These are phyloP conservation scores for Heliamphora ciliata DNA, from an alignment of 179 eudicot species.

Conservation along the genomic window DNA sequence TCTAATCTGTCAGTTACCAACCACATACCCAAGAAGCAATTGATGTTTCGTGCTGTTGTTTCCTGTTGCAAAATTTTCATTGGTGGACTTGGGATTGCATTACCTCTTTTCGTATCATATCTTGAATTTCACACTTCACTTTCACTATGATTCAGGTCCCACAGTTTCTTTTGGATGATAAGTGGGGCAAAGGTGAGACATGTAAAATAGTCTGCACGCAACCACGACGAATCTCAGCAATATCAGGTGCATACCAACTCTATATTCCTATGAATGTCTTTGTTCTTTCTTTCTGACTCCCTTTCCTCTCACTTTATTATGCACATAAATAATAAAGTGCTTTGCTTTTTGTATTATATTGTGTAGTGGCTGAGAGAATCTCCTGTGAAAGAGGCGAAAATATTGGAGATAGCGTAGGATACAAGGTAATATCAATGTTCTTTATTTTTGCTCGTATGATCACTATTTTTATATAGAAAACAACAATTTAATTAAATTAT, in stretches of 20 bases:
- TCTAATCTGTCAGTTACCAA: background rate
- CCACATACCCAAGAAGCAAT: background rate
- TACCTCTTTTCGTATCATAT: conserved; percentile 4
- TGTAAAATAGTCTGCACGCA: conserved; percentile 93
- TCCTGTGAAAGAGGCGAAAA: conserved; percentile 80
- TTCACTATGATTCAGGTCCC: conserved; percentile 57
- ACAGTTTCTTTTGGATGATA: conserved; percentile 71
- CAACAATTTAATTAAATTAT: background rate
- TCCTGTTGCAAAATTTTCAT: background rate
- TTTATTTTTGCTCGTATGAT: conserved; percentile 4
- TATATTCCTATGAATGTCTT: conserved; percentile 6
- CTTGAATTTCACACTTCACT: background rate
- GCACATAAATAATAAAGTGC: background rate
- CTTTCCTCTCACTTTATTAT: conserved; percentile 7
- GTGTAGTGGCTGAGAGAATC: conserved; percentile 85
- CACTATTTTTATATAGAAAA: background rate
- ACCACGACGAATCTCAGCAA: conserved; percentile 91
- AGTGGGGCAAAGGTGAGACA: conserved; percentile 74
- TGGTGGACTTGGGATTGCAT: background rate
- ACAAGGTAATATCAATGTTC: conserved; percentile 51
- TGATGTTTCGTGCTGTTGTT: background rate
- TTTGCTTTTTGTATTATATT: background rate
- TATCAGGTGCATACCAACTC: conserved; percentile 45
- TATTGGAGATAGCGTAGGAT: conserved; percentile 81
- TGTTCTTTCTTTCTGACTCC: background rate